Evolutionary conservation across 257 asterid genomes (phyloP), one percentile per base, ranked within the genome.

Genomic region (Osmanthus fragrans): DNA sequence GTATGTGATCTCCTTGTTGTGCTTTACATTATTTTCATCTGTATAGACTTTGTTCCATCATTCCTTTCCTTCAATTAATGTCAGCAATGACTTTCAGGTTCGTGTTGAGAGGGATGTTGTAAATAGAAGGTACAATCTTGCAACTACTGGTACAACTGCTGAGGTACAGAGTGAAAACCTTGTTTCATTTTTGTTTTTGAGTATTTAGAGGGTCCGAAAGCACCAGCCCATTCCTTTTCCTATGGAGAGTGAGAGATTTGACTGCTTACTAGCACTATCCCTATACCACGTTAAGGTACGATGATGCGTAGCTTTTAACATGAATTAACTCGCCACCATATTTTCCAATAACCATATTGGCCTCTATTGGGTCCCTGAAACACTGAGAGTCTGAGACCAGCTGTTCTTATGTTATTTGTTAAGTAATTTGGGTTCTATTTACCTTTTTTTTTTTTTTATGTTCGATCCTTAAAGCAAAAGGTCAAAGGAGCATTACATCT

Each of bases 101-200:
- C 94, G 93, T 71, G 84, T 89, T 81, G 81, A 85, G 72, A 84
- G 87, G 84, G 97, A 96, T 82, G 36, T 84, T 60, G 30, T 42
- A 81, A 77, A 77, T 84, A 87, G 88, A 74, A 86, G 92, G 83
- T 40, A 81, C 45, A 86, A 76, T 84, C 85, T 92, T 83, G 89
- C 97, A 72, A 88, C 83, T 60, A 88, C 88, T 29, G 99, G 99
- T 54, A 88, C 91, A 77, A 93, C 99, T 78, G 98, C 99, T 76
- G 99, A 96, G 98, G 98, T 94, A 80, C 66, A 69, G 42, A 73
- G 70, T 72, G 1, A 85, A 74, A 69, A 63, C 72, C 63, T 63
- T 27, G 63, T 66, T 51, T 63, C 18, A 10, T 23, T 63, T 60
- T 63, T 63, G 6, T 11, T 63, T 63, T 63, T 63, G 18, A 21